A percentile compares a stretch with the other conserved stretches of the same genome.
These are phyloP conservation scores for carrot (Daucus carota) DNA, from an alignment of 129 eudicot species.

Conservation along the genomic window DNA sequence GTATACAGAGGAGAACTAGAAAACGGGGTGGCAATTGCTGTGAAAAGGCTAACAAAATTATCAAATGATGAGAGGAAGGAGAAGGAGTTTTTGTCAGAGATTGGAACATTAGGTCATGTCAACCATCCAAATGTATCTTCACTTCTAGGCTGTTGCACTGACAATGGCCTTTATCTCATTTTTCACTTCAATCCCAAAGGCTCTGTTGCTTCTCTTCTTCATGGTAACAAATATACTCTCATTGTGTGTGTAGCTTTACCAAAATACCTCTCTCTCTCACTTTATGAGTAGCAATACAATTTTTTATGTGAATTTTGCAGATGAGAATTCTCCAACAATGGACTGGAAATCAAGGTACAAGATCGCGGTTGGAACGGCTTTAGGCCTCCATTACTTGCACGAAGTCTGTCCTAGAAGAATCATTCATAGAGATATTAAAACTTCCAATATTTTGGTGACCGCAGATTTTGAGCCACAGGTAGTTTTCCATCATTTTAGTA, in stretches of 20 bases:
- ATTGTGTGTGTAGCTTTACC: not conserved
- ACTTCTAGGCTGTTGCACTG: conserved; percentile 91
- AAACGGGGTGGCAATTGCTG: conserved; percentile 81
- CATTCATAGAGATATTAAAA: conserved; percentile 90
- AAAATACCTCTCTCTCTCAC: not conserved
- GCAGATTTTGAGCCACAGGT: conserved; percentile 87
- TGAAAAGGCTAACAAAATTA: conserved; percentile 63
- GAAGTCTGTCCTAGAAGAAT: conserved; percentile 91
- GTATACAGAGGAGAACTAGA: conserved; percentile 76
- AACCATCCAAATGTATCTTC: conserved; percentile 82
- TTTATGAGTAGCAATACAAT: not conserved
- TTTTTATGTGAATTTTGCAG: conserved; percentile 19
- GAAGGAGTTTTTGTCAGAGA: conserved; percentile 87
- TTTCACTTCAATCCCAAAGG: conserved; percentile 87
- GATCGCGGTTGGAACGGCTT: conserved; percentile 82
- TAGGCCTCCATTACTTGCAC: conserved; percentile 90
- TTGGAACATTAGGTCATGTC: conserved; percentile 93
- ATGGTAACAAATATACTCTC: conserved; percentile 41
- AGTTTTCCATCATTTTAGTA: not conserved
- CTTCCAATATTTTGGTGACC: conserved; percentile 69
- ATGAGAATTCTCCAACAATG: conserved; percentile 56
- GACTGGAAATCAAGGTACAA: conserved; percentile 83
- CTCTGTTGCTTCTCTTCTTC: conserved; percentile 94
- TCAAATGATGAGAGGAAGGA: conserved; percentile 85
- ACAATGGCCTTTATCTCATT: conserved; percentile 88